A percentile compares a stretch with the other conserved stretches of the same genome.
These are phyloP conservation scores for Streptanthus diversifolius DNA, from an alignment of 345 rosid genomes.

Conservation along the genomic window DNA sequence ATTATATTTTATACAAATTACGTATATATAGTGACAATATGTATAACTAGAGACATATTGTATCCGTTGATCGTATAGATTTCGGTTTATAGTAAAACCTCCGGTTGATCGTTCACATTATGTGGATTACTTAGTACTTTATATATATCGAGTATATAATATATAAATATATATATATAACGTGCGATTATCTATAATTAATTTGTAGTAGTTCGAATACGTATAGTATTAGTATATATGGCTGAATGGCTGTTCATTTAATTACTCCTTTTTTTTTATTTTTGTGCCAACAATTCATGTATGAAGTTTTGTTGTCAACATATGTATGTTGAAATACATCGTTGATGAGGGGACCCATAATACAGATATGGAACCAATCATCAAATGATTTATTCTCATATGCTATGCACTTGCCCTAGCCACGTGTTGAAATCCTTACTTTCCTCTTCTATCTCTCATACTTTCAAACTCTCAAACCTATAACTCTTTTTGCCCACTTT, in stretches of 20 bases:
- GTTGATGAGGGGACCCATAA: slow-evolving; percentile 21
- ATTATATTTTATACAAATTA: background rate
- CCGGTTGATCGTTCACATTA: background rate
- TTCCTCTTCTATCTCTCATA: slow-evolving; percentile 22
- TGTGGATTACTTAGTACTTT: background rate
- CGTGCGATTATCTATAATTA: background rate
- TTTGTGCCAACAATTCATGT: background rate
- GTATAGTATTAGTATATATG: background rate
- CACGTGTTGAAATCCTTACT: slow-evolving; percentile 39
- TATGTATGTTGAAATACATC: slow-evolving; percentile 5
- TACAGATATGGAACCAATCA: slow-evolving; percentile 15
- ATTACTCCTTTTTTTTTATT: background rate
- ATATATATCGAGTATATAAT: background rate
- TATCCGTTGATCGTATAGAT: background rate
- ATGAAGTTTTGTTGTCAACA: background rate
- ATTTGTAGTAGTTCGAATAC: background rate
- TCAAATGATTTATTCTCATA: slow-evolving; percentile 19
- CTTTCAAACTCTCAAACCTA: background rate
- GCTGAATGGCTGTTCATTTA: background rate
- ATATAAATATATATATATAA: background rate
- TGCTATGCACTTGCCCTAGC: slow-evolving; percentile 33
- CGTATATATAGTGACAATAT: background rate
- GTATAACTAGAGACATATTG: background rate
- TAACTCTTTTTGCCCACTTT: slow-evolving; percentile 3
- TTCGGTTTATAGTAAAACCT: background rate